Evolutionary conservation across 2,329 filamentous ascomycete genomes (phyloP), one percentile per base, ranked within the genome.

Genomic region (Westerdykella sp.): DNA sequence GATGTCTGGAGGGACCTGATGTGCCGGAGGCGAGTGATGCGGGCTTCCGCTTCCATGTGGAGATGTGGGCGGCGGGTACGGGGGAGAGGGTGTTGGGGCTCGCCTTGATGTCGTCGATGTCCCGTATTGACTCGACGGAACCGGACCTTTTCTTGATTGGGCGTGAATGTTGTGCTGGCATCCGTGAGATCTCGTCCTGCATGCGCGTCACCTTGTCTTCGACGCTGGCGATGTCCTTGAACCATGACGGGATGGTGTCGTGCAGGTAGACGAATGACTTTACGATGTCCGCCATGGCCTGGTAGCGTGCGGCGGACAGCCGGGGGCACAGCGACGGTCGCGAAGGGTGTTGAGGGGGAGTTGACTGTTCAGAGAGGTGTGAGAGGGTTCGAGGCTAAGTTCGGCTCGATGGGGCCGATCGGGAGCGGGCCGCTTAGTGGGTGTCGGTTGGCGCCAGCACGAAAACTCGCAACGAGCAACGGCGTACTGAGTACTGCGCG

Each of bases 1-100:
- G 81, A 62, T 84, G 85, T 48, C 80, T 79, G 10, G 72, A 65
- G 1, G 72, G 68, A 3, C 65, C 67, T 6, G 68, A 69, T 6
- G 56, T 51, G 14, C 60, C 68, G 3, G 70, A 73, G 6, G 58
- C 51, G 16, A 68, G 53, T 3, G 72, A 73, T 1, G 61, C 56
- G 6, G 69, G 66, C 56, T 73, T 73, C 34, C 70, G 64, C 55
- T 74, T 73, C 37, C 59, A 57, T 13, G 47, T 59, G 3, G 48
- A 45, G 5, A 51, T 31, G 15, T 56, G 52, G 34, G 52, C 41
- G 31, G 41, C 40, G 12, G 46, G 18, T 2, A 40, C 50, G 4
- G 51, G 48, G 7, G 46, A 41, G n/a, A 11, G 32, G 5, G 6
- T 35, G 32, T 35, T 14, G 23, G 39, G 37, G n/a, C 55, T 53